Conservation (phyloP, 441 rosid genomes). For the Biscutella laevigata region DNA sequence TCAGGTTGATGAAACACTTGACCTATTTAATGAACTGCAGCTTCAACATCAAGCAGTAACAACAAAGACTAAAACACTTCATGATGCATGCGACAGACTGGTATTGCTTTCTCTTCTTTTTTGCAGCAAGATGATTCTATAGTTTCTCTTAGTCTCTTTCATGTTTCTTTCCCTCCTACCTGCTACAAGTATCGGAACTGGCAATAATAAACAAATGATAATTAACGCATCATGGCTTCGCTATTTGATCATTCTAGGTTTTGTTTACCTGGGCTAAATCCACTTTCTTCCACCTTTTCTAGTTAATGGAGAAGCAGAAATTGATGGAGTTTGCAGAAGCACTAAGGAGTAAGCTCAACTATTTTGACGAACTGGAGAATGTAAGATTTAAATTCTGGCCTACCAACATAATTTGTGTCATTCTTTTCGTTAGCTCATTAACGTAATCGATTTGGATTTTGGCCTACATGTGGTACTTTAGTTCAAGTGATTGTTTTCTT, state of each 20-base stretch:
- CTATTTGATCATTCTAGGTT: background rate
- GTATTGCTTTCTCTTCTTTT: slow-evolving; percentile 34
- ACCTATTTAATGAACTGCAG: slow-evolving; percentile 75
- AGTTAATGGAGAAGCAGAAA: slow-evolving; percentile 89
- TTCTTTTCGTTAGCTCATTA: background rate
- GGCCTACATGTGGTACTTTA: background rate
- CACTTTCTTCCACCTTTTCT: slow-evolving; percentile 10
- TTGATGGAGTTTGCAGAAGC: slow-evolving; percentile 92
- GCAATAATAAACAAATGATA: background rate
- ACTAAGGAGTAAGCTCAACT: slow-evolving; percentile 81
- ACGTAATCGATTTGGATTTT: background rate
- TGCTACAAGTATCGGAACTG: background rate
- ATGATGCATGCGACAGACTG: slow-evolving; percentile 94
- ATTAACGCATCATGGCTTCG: background rate
- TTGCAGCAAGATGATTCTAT: background rate
- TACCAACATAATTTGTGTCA: slow-evolving; percentile 15
- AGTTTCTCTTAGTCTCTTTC: background rate
- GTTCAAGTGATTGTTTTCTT: slow-evolving; percentile 4
- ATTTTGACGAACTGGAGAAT: slow-evolving; percentile 98
- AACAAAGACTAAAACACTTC: slow-evolving; percentile 96
- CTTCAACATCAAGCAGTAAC: slow-evolving; percentile 90
- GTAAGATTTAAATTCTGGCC: slow-evolving; percentile 68
- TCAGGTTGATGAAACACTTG: slow-evolving; percentile 91
- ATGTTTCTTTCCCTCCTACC: background rate
- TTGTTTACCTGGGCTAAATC: slow-evolving; percentile 11